Percentiles rank a stretch among this genome's conserved stretches.
These are phyloP conservation scores for Diutina mesorugosa DNA, from an alignment of 1,139 yeast species.

Conservation along the genomic window DNA sequence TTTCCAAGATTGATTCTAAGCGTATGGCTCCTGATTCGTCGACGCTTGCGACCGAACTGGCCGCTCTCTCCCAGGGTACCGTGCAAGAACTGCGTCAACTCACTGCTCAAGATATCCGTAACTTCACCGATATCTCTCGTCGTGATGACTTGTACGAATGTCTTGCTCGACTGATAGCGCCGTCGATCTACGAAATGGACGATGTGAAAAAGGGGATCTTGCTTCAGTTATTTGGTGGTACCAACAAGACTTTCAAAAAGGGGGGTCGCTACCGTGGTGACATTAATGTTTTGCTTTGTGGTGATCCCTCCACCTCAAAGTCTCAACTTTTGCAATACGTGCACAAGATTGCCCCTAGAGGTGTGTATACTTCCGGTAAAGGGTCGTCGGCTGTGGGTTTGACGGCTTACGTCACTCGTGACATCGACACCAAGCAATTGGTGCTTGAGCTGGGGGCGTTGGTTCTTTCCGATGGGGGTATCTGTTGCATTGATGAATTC, in stretches of 20 bases:
- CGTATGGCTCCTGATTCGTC: conserved; percentile 73
- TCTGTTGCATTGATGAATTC: conserved; percentile 97
- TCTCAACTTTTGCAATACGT: conserved; percentile 90
- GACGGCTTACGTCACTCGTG: conserved; percentile 93
- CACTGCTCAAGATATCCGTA: conserved; percentile 53
- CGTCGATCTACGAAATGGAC: conserved; percentile 89
- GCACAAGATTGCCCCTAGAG: conserved; percentile 95
- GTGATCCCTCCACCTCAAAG: conserved; percentile 96
- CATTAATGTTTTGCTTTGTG: conserved; percentile 79
- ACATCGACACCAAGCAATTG: conserved; percentile 81
- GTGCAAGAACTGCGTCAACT: conserved; percentile 67
- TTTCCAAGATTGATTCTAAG: conserved; percentile 72
- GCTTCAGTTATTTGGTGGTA: conserved; percentile 88
- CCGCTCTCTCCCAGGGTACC: conserved; percentile 34
- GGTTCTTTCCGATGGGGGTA: conserved; percentile 95
- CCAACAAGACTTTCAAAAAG: conserved; percentile 75
- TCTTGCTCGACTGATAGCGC: conserved; percentile 87
- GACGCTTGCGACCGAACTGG: conserved; percentile 30
- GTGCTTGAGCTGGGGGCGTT: conserved; percentile 95
- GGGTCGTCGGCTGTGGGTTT: conserved; percentile 99
- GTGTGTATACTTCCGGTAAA: conserved; percentile 95
- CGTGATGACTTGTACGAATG: conserved; percentile 78
- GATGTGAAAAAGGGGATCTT: conserved; percentile 93
- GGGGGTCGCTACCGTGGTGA: conserved; percentile 98
- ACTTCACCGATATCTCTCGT: conserved; percentile 46